phyloP scores from a whole-genome alignment of 176 grass and related monocot genomes.

The barley (Hordeum vulgare) region DNA sequence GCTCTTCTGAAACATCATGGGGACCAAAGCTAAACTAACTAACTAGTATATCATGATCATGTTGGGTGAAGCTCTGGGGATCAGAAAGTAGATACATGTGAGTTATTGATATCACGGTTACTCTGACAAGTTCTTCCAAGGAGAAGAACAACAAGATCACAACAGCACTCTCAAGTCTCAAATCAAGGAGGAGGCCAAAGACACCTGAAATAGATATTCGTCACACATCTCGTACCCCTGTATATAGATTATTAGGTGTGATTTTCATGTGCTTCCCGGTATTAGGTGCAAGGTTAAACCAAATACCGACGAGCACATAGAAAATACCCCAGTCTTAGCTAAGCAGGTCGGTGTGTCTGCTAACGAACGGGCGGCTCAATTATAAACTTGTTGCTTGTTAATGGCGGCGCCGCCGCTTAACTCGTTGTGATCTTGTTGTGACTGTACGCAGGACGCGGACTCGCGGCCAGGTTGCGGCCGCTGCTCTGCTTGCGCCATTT shows the following conservation, averaged over 20 bases:
- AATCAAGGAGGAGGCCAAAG: too few species aligned
- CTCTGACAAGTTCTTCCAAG: not conserved
- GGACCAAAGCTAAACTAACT: too few species aligned
- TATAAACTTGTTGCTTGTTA: not conserved
- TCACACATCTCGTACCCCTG: too few species aligned
- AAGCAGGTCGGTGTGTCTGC: not conserved
- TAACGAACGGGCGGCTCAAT: too few species aligned
- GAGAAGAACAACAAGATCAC: not conserved
- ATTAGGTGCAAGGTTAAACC: not conserved
- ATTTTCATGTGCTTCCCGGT: not conserved
- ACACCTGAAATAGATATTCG: too few species aligned
- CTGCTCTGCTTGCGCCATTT: conserved; percentile 67
- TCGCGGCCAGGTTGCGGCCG: conserved; percentile 19
- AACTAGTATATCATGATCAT: too few species aligned
- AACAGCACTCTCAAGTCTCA: not conserved
- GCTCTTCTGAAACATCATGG: too few species aligned
- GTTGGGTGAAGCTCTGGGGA: not conserved
- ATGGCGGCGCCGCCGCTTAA: not conserved
- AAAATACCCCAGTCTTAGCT: not conserved
- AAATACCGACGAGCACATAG: not conserved
- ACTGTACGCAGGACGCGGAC: conserved; percentile 7
- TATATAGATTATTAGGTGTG: too few species aligned
- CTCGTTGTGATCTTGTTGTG: not conserved
- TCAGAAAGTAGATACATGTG: conserved; percentile 14
- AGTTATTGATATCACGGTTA: not conserved